A percentile compares a stretch with the other conserved stretches of the same genome.
These are phyloP conservation scores for Coleophoma cylindrospora DNA, from an alignment of 2,329 filamentous ascomycete genomes.

Conservation along the genomic window DNA sequence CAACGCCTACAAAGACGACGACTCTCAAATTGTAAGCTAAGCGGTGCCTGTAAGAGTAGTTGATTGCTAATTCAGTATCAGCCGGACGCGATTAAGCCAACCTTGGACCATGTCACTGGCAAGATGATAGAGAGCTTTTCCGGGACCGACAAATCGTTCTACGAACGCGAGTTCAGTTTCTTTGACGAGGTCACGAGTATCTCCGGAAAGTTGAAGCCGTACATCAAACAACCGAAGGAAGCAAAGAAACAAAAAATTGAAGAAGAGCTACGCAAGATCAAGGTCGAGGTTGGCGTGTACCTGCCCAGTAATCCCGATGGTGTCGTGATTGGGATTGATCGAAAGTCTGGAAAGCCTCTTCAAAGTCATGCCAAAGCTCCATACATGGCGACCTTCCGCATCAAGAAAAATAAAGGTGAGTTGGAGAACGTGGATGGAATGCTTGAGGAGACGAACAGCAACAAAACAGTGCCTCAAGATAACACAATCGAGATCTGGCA, in stretches of 20 bases:
- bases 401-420: slow-evolving; percentile 69
- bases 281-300: slow-evolving; percentile 96
- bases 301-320: slow-evolving; percentile 95
- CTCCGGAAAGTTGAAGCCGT: slow-evolving; percentile 91
- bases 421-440: slow-evolving; percentile 48
- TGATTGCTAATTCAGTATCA: slow-evolving; percentile 25
- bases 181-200: slow-evolving; percentile 95
- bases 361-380: slow-evolving; percentile 98
- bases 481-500: slow-evolving; percentile 94
- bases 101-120: slow-evolving; percentile 82
- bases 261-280: slow-evolving; percentile 94
- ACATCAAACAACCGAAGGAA: slow-evolving; percentile 85
- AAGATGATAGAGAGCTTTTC: slow-evolving; percentile 82
- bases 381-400: slow-evolving; percentile 98
- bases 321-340: slow-evolving; percentile 94
- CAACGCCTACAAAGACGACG: slow-evolving; percentile 96
- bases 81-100: slow-evolving; percentile 91
- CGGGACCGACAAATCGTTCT: slow-evolving; percentile 74
- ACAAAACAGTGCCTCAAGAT: slow-evolving; percentile 28
- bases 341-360: slow-evolving; percentile 94
- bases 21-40: slow-evolving; percentile 70
- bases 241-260: slow-evolving; percentile 99
- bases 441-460: slow-evolving; percentile 40
- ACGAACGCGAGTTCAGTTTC: slow-evolving; percentile 93
- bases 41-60: neutral